Base-by-base conservation (phyloP, 2,329 filamentous ascomycete species). In the Phialemoniopsis sp. region DNA sequence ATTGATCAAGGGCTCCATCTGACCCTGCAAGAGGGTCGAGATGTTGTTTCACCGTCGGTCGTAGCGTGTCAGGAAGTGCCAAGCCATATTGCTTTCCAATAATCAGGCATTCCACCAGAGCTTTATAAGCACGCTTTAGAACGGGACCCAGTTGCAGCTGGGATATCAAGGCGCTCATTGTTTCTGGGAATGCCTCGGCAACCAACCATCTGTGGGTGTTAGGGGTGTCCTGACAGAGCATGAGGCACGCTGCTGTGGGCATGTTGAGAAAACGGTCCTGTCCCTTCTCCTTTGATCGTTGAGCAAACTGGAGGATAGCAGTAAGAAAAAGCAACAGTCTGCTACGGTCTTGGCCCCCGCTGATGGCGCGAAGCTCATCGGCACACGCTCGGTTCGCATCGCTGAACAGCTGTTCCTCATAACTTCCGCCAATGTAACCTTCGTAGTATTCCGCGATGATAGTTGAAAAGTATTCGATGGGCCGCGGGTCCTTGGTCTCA, bases 341-440 rank as follows among this genome's bases (percentile, higher is more conserved):
- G 30, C n/a, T 6, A 35, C 41, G 43, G 38, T 51, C 47, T 14
- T 34, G 47, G 17, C 34, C 31, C 38, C 46, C 19, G 43, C 47
- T 51, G 42, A 50, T 46, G 38, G 41, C 40, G 36, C 29, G 4
- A 26, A 52, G 43, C 41, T 52, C 47, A 41, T 42, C 43, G 34
- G 49, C 47, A 36, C 46, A 52, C 36, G 50, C 49, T 37, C 50
- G 43, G 38, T 46, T 50, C 21, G 30, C 43, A 43, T 50, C 47
- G 29, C 34, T 45, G 40, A 51, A 51, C 32, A 52, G 36, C 41
- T 50, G 38, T 38, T 41, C 39, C 39, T 52, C 50, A 38, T 50
- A 39, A 28, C 26, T 44, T 38, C 49, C 32, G 38, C 43, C 50
- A 39, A 51, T 52, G 42, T 47, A 51, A 37, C 49, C 40, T 50